phyloP scores from a whole-genome alignment of 352 stramenopile species.

The Pythium oligandrum region DNA sequence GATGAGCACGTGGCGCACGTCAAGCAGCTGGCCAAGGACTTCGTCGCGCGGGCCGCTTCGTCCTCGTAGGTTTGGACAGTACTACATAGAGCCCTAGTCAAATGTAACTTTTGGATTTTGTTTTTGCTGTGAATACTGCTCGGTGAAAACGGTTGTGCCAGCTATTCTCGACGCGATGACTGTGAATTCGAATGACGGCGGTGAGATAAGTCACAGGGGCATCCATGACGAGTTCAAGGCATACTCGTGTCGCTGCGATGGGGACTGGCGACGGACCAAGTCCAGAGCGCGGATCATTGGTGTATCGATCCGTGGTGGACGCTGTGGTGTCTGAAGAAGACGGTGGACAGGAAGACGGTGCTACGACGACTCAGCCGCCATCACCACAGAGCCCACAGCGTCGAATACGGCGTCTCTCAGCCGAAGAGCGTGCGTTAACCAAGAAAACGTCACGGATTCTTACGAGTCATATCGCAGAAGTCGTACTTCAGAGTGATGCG shows the following conservation, averaged over 20 bases:
- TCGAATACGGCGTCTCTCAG: slow-evolving; percentile 19
- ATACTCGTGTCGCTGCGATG: neutral
- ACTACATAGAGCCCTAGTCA: too few relatives aligned
- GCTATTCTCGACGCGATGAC: too few relatives aligned
- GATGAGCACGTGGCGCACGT: slow-evolving; percentile 85
- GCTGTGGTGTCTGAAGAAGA: slow-evolving; percentile 6
- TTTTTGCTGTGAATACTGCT: too few relatives aligned
- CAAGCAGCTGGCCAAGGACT: slow-evolving; percentile 93
- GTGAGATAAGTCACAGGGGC: too few relatives aligned
- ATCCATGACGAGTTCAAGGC: slow-evolving; percentile 3
- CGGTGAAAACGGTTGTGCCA: too few relatives aligned
- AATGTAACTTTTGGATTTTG: too few relatives aligned
- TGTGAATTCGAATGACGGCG: too few relatives aligned
- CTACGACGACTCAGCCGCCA: too few relatives aligned
- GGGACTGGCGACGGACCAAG: neutral
- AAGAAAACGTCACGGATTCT: slow-evolving; percentile 27
- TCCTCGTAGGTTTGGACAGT: too few relatives aligned
- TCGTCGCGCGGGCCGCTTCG: slow-evolving; percentile 72
- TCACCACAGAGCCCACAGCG: neutral
- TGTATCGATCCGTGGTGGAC: slow-evolving; percentile 13
- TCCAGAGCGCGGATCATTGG: slow-evolving; percentile 3
- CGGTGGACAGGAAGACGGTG: neutral
- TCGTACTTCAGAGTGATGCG: slow-evolving; percentile 23
- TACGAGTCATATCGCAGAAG: slow-evolving; percentile 8
- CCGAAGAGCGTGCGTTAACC: slow-evolving; percentile 36